Conservation (phyloP, 169 alveolate genomes). For the Miamiensis avidus region DNA sequence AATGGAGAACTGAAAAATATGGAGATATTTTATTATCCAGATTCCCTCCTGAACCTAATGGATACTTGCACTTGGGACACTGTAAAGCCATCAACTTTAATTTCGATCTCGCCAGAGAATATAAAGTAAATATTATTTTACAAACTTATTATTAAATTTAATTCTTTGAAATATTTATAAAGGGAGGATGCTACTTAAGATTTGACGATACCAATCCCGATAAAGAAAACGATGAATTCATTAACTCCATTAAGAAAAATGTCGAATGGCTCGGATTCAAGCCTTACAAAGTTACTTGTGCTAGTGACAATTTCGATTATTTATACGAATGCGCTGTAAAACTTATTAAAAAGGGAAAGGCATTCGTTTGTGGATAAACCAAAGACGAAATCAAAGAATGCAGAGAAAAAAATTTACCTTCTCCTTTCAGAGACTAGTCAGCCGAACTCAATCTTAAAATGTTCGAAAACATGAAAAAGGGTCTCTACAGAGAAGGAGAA, state of each 20-base stretch:
- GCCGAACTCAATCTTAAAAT: conserved; percentile 95
- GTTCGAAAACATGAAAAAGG: conserved; percentile 96
- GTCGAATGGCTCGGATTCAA: conserved; percentile 96
- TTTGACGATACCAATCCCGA: conserved; percentile 99
- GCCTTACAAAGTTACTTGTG: conserved; percentile 95
- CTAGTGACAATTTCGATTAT: conserved; percentile 97
- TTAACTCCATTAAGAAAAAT: conserved; percentile 92
- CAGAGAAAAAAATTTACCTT: conserved; percentile 89
- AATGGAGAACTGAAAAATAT: conserved; percentile 75
- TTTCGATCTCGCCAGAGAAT: conserved; percentile 93
- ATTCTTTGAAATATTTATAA: neutral
- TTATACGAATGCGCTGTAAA: conserved; percentile 96
- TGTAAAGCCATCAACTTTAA: conserved; percentile 98
- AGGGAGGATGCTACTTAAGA: conserved; percentile 95
- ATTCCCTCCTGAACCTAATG: conserved; percentile 99
- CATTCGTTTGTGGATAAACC: conserved; percentile 96
- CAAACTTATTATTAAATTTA: neutral
- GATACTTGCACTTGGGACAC: conserved; percentile 99
- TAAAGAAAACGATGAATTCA: conserved; percentile 95
- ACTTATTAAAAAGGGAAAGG: conserved; percentile 96
- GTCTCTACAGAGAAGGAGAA: conserved; percentile 95
- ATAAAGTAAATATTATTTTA: conserved; percentile 61
- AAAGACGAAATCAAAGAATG: conserved; percentile 91
- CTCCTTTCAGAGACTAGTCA: conserved; percentile 95
- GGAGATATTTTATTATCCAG: conserved; percentile 93